Conservation (phyloP, 2,329 filamentous ascomycete species). For the Penicillium sp. region DNA sequence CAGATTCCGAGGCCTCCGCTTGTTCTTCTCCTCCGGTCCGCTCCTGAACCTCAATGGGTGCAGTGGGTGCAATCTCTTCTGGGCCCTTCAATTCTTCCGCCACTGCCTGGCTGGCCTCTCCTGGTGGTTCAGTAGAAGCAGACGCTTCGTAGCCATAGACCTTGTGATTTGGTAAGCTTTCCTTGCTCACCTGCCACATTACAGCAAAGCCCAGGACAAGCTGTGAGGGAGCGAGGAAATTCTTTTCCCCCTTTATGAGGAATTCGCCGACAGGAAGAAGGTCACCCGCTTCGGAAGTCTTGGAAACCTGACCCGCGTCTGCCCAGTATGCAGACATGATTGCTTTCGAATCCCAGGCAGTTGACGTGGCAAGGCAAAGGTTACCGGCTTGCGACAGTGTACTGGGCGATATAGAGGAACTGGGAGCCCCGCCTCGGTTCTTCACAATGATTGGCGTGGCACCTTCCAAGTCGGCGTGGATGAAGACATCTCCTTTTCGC, state of each 20-base stretch:
- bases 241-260: constrained; percentile 83
- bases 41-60: constrained; percentile 24
- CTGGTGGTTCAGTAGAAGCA: constrained; percentile 25
- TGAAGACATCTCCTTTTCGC: constrained; percentile 86
- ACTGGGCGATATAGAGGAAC: constrained; percentile 87
- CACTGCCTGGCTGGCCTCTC: constrained; percentile 22
- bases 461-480: constrained; percentile 86
- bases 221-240: constrained; percentile 85
- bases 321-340: constrained; percentile 98
- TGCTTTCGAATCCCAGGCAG: constrained; percentile 95
- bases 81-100: constrained; percentile 29
- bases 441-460: constrained; percentile 88
- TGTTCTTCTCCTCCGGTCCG: constrained; percentile 20
- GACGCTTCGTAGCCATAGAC: constrained; percentile 68
- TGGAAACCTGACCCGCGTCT: constrained; percentile 84
- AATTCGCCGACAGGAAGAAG: constrained; percentile 80
- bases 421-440: constrained; percentile 76
- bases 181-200: constrained; percentile 86
- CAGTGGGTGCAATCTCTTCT: constrained; percentile 32
- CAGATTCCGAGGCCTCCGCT: constrained; percentile 22
- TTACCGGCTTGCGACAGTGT: constrained; percentile 90
- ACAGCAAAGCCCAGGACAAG: constrained; percentile 86
- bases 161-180: constrained; percentile 79
- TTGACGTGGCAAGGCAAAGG: constrained; percentile 81
- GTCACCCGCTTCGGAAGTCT: constrained; percentile 78